These are phyloP conservation scores for Coemansia sp. DNA, from an alignment of 192 early-diverging fungal genomes.

Conservation along the genomic window DNA sequence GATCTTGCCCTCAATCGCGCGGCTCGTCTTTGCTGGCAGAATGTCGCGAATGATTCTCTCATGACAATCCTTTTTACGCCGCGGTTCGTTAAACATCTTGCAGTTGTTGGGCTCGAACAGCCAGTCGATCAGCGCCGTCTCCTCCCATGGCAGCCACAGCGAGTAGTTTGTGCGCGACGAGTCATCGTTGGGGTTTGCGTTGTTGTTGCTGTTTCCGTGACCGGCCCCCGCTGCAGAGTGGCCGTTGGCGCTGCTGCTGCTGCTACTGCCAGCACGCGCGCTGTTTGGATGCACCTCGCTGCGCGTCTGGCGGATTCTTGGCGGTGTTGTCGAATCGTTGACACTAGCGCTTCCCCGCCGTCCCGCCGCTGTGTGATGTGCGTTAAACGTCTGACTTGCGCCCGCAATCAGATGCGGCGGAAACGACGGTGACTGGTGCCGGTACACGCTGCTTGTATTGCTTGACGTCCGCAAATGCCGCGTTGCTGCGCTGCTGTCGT, in stretches of 20 bases:
- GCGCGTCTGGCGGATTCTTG: slow-evolving; percentile 31
- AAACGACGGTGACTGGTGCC: slow-evolving; percentile 5
- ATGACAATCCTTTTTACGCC: slow-evolving; percentile 54
- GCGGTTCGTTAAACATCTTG: slow-evolving; percentile 48
- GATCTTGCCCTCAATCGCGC: slow-evolving; percentile 54
- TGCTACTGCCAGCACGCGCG: slow-evolving; percentile 6
- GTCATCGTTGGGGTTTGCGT: slow-evolving; percentile 5
- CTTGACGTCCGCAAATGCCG: slow-evolving; percentile 5
- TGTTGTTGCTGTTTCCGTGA: not conserved
- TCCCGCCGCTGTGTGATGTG: slow-evolving; percentile 9
- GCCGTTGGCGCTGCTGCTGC: slow-evolving; percentile 18
- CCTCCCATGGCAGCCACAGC: slow-evolving; percentile 54
- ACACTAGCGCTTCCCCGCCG: slow-evolving; percentile 8
- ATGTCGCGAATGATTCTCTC: slow-evolving; percentile 51
- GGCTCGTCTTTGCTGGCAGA: slow-evolving; percentile 47
- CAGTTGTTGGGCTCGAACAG: slow-evolving; percentile 48
- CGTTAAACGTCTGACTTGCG: slow-evolving; percentile 9
- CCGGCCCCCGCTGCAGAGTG: not conserved
- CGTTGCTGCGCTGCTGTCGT: not conserved
- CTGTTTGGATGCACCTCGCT: slow-evolving; percentile 25
- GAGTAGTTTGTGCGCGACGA: slow-evolving; percentile 27
- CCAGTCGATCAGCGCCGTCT: slow-evolving; percentile 45
- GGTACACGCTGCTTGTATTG: slow-evolving; percentile 5
- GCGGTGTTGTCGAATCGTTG: slow-evolving; percentile 22
- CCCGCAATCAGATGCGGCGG: not conserved